phyloP scores from a whole-genome alignment of 2,329 filamentous ascomycete species.

The Microsporum audouinii region DNA sequence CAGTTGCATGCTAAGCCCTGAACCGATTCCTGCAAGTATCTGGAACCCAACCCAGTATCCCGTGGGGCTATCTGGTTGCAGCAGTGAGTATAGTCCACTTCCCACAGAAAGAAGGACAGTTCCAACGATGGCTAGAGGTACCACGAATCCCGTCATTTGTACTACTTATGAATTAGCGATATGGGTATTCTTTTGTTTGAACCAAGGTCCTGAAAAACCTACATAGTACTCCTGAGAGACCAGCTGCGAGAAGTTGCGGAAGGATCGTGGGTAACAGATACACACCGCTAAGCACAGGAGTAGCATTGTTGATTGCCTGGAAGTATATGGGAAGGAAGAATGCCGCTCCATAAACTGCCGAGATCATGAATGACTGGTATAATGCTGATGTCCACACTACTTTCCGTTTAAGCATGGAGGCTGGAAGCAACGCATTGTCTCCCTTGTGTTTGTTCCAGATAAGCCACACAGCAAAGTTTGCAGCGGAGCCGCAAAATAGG shows the following conservation, averaged over 20 bases:
- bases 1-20: constrained; percentile 19
- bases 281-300: constrained; percentile 31
- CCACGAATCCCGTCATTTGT: neutral
- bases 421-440: constrained; percentile 30
- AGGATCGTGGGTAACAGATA: constrained; percentile 29
- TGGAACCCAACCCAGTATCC: constrained; percentile 24
- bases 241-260: constrained; percentile 12
- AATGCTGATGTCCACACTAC: constrained; percentile 18
- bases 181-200: no score
- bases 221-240: constrained; percentile 14
- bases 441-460: constrained; percentile 28
- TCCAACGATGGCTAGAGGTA: constrained; percentile 22
- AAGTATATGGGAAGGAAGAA: constrained; percentile 33
- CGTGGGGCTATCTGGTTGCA: constrained; percentile 16
- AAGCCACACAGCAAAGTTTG: constrained; percentile 23
- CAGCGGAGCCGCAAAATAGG: constrained; percentile 23
- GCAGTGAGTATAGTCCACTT: constrained; percentile 25
- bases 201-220: no score
- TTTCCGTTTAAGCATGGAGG: constrained; percentile 23
- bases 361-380: neutral
- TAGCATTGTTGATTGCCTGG: constrained; percentile 29
- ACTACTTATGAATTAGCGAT: neutral
- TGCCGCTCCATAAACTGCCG: constrained; percentile 9
- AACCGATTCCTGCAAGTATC: constrained; percentile 18
- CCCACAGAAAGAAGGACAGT: constrained; percentile 21